Percentiles rank a stretch among this genome's conserved stretches.
These are phyloP conservation scores for Diplocarpon mali DNA, from an alignment of 2,329 filamentous ascomycete species.

Conservation along the genomic window DNA sequence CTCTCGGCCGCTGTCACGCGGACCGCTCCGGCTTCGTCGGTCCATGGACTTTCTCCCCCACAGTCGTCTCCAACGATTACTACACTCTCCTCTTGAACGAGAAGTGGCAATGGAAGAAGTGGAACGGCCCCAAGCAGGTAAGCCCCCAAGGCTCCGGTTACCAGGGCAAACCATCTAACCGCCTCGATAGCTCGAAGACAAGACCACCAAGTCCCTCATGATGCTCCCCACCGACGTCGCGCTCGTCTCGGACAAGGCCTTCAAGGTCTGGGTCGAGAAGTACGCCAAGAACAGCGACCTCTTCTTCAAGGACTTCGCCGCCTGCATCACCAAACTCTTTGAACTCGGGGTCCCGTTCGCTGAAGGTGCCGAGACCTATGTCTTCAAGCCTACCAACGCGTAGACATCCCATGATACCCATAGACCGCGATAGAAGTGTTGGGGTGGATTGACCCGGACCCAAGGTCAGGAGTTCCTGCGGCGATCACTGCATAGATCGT, in stretches of 20 bases:
- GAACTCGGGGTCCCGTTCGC: slow-evolving; percentile 90
- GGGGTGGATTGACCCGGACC: too few relatives aligned
- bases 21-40: slow-evolving; percentile 82
- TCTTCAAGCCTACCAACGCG: slow-evolving; percentile 47
- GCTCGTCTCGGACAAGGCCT: slow-evolving; percentile 77
- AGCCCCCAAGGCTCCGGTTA: slow-evolving; percentile 9
- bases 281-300: slow-evolving; percentile 84
- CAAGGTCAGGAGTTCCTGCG: too few relatives aligned
- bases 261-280: slow-evolving; percentile 68
- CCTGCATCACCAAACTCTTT: slow-evolving; percentile 70
- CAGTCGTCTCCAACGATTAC: slow-evolving; percentile 89
- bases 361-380: slow-evolving; percentile 47
- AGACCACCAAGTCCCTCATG: slow-evolving; percentile 80
- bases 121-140: slow-evolving; percentile 74
- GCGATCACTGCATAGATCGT: too few relatives aligned
- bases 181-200: slow-evolving; percentile 62
- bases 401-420: slow-evolving; percentile 16
- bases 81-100: slow-evolving; percentile 78
- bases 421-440: background rate
- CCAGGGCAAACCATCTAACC: too few relatives aligned
- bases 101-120: slow-evolving; percentile 89
- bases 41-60: slow-evolving; percentile 87
- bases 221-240: slow-evolving; percentile 93
- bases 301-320: slow-evolving; percentile 90
- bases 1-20: slow-evolving; percentile 78